phyloP scores from a whole-genome alignment of 2,329 filamentous ascomycete genomes.

The Venturia oleaginea region DNA sequence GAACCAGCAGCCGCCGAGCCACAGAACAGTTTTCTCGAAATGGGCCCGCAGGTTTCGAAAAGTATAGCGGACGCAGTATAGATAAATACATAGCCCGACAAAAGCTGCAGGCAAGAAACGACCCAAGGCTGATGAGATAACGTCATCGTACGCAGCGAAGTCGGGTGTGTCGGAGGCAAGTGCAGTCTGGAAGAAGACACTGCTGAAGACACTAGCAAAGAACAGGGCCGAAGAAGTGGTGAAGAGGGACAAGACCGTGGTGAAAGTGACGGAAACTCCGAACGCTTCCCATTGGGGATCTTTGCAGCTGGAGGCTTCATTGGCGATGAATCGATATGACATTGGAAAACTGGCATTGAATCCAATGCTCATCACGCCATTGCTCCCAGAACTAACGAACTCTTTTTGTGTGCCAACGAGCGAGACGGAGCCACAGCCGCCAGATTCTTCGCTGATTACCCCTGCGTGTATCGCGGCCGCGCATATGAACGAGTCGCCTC shows the following conservation, averaged over 20 bases:
- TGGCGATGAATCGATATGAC: conserved; percentile 24
- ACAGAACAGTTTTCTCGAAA: conserved; percentile 28
- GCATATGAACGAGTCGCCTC: conserved; percentile 31
- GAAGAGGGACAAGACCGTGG: conserved; percentile 24
- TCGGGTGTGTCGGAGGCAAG: conserved; percentile 29
- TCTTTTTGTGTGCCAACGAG: conserved; percentile 21
- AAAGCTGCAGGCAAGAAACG: conserved; percentile 28
- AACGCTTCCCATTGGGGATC: conserved; percentile 28
- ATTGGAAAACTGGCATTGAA: conserved; percentile 28
- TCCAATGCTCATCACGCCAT: conserved; percentile 25
- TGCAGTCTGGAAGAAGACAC: conserved; percentile 26
- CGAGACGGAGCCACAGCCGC: conserved; percentile 27
- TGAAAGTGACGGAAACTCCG: conserved; percentile 25
- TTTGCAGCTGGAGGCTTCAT: conserved; percentile 19
- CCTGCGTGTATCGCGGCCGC: conserved; percentile 29
- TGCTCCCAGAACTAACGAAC: conserved; percentile 20
- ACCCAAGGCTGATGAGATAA: conserved; percentile 24
- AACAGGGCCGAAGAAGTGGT: conserved; percentile 24
- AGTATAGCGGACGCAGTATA: conserved; percentile 22
- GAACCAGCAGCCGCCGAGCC: conserved; percentile 28
- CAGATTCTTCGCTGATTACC: conserved; percentile 20
- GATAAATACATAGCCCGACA: conserved; percentile 24
- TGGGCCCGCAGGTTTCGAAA: conserved; percentile 24
- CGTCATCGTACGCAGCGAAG: conserved; percentile 23
- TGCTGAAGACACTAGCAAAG: conserved; percentile 24